A percentile compares a stretch with the other conserved stretches of the same genome.
Conservation (phyloP, 2,329 filamentous ascomycete genomes). For the Penicillium sp. region DNA sequence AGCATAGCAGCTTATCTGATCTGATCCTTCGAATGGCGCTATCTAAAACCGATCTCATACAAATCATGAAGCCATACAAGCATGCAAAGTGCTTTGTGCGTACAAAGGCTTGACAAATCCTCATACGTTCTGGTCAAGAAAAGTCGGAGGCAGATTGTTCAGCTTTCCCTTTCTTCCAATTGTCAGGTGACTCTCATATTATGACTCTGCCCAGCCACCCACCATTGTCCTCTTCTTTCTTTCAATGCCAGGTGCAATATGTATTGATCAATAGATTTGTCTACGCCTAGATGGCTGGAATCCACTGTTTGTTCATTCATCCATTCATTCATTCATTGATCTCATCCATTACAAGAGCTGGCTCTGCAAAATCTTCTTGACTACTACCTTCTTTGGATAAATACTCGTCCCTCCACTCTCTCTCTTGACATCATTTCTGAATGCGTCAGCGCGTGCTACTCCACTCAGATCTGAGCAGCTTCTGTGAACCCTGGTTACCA, state of each 20-base stretch:
- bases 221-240: not conserved
- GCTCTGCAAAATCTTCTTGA: not conserved
- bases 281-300: not conserved
- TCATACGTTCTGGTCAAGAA: too few relatives aligned
- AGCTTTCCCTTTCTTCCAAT: too few relatives aligned
- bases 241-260: too few relatives aligned
- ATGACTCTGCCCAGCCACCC: not conserved
- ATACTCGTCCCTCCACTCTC: not conserved
- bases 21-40: too few relatives aligned
- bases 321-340: not conserved
- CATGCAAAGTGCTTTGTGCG: too few relatives aligned
- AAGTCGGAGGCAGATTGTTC: too few relatives aligned
- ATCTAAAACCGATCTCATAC: too few relatives aligned
- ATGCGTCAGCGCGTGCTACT: constrained; percentile 1
- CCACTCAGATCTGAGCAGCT: not conserved
- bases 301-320: not conserved
- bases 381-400: not conserved
- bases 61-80: too few relatives aligned
- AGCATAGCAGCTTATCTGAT: not conserved
- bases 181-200: too few relatives aligned
- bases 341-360: not conserved
- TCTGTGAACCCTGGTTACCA: not conserved
- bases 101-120: too few relatives aligned
- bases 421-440: constrained; percentile 6
- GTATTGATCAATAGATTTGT: not conserved